Conservation (phyloP, 306 rosid species). For the Herpetospermum pedunculosum region DNA sequence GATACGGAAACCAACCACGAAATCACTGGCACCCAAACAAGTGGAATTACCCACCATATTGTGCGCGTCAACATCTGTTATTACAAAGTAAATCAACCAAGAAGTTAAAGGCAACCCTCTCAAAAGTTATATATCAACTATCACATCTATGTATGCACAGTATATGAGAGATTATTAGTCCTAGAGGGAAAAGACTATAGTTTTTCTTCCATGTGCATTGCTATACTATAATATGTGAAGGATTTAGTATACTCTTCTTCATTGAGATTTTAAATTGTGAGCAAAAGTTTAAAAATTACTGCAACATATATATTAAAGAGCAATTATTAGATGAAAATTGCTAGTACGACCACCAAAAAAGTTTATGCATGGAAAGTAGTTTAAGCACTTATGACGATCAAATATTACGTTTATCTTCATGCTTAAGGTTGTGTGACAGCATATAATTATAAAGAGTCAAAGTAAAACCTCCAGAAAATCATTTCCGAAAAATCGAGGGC, state of each 20-base stretch:
- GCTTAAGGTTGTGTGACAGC: no score
- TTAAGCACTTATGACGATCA: not conserved
- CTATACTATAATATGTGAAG: not conserved
- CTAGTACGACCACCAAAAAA: not conserved
- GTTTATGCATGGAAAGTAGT: not conserved
- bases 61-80: constrained; percentile 81
- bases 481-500: constrained; percentile 80
- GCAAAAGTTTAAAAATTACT: not conserved
- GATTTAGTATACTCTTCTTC: not conserved
- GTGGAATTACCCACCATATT: constrained; percentile 95
- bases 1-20: constrained; percentile 47
- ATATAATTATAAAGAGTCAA: not conserved
- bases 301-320: not conserved
- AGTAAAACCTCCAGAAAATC: constrained; percentile 69
- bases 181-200: not conserved
- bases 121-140: not conserved
- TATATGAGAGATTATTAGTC: not conserved
- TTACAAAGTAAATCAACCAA: no score
- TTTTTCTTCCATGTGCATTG: no score
- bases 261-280: not conserved
- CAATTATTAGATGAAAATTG: not conserved
- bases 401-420: not conserved
- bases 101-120: not conserved
- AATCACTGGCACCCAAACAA: constrained; percentile 89
- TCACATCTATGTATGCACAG: not conserved